Evolutionary conservation across 2,329 filamentous ascomycete species (phyloP).

Genomic region (Xylariaceae sp.): DNA sequence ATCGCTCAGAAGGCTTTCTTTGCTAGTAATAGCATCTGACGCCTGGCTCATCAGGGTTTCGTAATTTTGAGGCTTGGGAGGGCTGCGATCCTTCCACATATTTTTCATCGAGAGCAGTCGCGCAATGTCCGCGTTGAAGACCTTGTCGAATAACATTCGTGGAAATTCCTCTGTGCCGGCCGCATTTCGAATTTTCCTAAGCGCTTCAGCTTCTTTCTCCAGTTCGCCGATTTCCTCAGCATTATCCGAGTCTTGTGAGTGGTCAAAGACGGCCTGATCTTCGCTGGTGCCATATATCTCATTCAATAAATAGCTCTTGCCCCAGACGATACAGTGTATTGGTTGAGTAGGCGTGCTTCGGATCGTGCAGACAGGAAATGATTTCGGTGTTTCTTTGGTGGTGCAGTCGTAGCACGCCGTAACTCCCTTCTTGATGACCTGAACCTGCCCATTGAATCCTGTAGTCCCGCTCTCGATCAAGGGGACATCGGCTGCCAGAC

Average conservation of each 20-base stretch:
- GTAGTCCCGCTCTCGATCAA: conserved; percentile 96
- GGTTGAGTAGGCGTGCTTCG: conserved; percentile 92
- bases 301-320: conserved; percentile 90
- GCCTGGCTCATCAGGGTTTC: conserved; percentile 53
- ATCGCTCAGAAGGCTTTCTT: conserved; percentile 53
- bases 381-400: conserved; percentile 83
- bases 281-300: conserved; percentile 93
- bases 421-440: conserved; percentile 87
- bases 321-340: conserved; percentile 99
- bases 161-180: conserved; percentile 77
- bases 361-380: conserved; percentile 95
- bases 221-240: conserved; percentile 84
- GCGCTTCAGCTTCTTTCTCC: conserved; percentile 73
- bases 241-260: conserved; percentile 77
- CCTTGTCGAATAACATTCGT: conserved; percentile 83
- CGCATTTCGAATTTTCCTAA: conserved; percentile 77
- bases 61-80: conserved; percentile 71
- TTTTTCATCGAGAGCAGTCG: conserved; percentile 83
- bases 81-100: conserved; percentile 85
- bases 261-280: conserved; percentile 76
- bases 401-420: conserved; percentile 97
- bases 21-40: conserved; percentile 41
- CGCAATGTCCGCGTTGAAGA: conserved; percentile 81
- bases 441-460: conserved; percentile 95
- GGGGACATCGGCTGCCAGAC: conserved; percentile 82